Conservation (phyloP, 208 protist genomes). For the Perkinsela sp. region DNA sequence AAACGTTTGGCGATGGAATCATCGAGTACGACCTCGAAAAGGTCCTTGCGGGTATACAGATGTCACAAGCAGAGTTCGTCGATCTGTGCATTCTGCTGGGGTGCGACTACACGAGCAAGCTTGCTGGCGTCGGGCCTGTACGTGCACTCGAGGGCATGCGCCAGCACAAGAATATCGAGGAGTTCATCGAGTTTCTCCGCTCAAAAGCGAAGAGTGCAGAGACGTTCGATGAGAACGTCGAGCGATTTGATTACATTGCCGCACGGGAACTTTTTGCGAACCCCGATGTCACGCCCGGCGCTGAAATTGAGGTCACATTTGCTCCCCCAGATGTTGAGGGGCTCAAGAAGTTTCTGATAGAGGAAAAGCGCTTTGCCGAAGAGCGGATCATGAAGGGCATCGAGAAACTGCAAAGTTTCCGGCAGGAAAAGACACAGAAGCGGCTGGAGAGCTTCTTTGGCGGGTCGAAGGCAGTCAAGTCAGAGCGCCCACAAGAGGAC, state of each 20-base stretch:
- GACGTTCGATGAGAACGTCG: constrained; percentile 9
- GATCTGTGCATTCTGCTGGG: constrained; percentile 96
- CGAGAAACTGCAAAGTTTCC: constrained; percentile 24
- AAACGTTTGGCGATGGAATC: constrained; percentile 27
- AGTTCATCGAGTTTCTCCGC: constrained; percentile 70
- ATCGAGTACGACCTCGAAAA: constrained; percentile 67
- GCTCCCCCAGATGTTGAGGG: constrained; percentile 80
- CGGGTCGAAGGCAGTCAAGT: constrained; percentile 8
- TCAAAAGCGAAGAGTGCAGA: constrained; percentile 25
- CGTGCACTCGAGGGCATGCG: constrained; percentile 77
- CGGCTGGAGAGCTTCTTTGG: constrained; percentile 67
- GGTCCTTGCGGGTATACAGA: constrained; percentile 28
- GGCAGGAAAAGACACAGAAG: constrained; percentile 40
- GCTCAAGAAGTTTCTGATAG: constrained; percentile 80
- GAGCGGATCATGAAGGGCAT: constrained; percentile 54
- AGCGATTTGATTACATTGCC: constrained; percentile 55
- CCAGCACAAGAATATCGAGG: constrained; percentile 78
- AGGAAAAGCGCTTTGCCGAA: constrained; percentile 87
- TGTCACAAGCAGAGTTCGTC: constrained; percentile 84
- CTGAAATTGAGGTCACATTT: constrained; percentile 66
- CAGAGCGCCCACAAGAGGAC: background rate
- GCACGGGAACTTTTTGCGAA: constrained; percentile 66
- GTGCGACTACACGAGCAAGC: constrained; percentile 93
- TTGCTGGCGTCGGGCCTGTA: constrained; percentile 86
- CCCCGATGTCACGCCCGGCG: constrained; percentile 49